Evolutionary conservation across 208 protist species (phyloP), one percentile per base, ranked within the genome.

Genomic region (Trypanosoma congolense): DNA sequence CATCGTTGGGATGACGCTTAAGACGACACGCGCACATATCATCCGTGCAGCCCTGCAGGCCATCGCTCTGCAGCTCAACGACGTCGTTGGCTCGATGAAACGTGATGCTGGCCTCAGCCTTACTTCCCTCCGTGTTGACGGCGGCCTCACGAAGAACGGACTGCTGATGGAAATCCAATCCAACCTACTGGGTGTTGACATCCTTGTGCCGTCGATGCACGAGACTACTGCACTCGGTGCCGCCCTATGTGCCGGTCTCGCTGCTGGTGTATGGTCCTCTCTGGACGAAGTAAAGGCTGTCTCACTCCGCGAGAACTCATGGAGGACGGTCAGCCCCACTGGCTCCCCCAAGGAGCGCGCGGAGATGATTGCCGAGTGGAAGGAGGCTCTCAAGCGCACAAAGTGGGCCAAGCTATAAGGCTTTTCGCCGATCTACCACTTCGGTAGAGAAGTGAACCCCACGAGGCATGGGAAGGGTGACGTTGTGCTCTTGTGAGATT

Each of bases 91-190:
- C 12, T 67, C 86, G 1, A 95, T 95, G 75, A 46, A 80, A 30
- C 48, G 87, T 36, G 97, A 98, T 70, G 77, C 80, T 18, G 61
- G 51, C 31, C 55, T 90, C 4, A 33, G 45, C 33, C 46, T 98
- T 9, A 47, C 35, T 8, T 41, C 59, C 14, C 63, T 99, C 10
- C 76, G 86, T 40, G 97, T 98, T 1, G 97, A 99, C 66, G 97
- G 98, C 28, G 98, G 98, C 19, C 84, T 99, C 25, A 86, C 87
- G 0, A 61, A 73, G 18, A 97, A 87, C 63, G 54, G 80, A 26
- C 56, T 97, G 18, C 50, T 99, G 14, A 76, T 98, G 51, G 93
- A 99, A 60, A 89, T 98, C 48, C 97, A 99, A 80, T 54, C 96
- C 4, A 92, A 98, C 54, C 42, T 96, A 3, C 65, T 95, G 14